Percentiles rank a stretch among this genome's conserved stretches.
Evolutionary conservation across 2,329 filamentous ascomycete genomes (phyloP).

Genomic region (Fusarium globosum): DNA sequence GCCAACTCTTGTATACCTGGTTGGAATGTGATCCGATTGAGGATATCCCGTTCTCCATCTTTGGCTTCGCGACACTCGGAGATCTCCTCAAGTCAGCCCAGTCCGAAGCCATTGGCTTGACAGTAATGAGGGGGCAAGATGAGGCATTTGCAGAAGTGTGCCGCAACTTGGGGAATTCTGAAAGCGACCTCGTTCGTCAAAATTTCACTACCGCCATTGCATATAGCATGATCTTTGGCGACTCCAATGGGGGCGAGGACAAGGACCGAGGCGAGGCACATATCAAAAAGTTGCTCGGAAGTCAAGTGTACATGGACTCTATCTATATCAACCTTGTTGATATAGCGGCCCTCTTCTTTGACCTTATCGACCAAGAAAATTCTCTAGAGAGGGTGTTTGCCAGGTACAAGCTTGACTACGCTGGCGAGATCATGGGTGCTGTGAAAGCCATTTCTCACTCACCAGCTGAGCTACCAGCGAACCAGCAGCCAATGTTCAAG

Average conservation of each 20-base stretch:
- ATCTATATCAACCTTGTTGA: constrained; percentile 78
- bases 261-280: constrained; percentile 70
- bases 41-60: constrained; percentile 86
- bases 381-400: constrained; percentile 75
- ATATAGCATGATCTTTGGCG: constrained; percentile 79
- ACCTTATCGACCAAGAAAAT: constrained; percentile 81
- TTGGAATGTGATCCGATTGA: constrained; percentile 73
- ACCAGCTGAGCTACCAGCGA: constrained; percentile 72
- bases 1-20: constrained; percentile 94
- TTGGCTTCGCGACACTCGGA: constrained; percentile 76
- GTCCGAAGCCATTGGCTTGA: constrained; percentile 81
- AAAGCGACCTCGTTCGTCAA: constrained; percentile 68
- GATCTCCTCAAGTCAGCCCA: constrained; percentile 78
- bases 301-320: constrained; percentile 70
- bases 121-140: constrained; percentile 83
- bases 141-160: constrained; percentile 71
- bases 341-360: constrained; percentile 80
- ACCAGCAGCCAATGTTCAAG: constrained; percentile 88
- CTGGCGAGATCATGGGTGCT: constrained; percentile 71
- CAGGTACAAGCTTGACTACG: constrained; percentile 68
- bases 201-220: constrained; percentile 84
- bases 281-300: constrained; percentile 76
- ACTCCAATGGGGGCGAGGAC: constrained; percentile 46
- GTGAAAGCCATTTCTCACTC: constrained; percentile 79
- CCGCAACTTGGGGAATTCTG: constrained; percentile 62